Evolutionary conservation across 2,329 filamentous ascomycete species (phyloP).

Genomic region (Xylaria sp.): DNA sequence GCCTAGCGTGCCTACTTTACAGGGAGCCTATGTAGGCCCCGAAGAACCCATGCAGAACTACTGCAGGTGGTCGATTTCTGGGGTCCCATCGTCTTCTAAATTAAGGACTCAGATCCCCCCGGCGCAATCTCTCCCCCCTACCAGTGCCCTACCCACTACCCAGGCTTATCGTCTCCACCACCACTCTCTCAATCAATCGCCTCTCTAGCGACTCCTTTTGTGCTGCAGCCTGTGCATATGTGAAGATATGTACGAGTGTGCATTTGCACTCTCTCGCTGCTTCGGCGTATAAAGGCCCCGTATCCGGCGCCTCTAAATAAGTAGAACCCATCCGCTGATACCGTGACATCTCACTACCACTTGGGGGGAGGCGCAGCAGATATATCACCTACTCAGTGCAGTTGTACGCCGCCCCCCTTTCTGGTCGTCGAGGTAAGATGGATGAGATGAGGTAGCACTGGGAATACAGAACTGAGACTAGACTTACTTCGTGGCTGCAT

Average conservation of each 20-base stretch:
- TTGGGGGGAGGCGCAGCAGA: conserved; percentile 5
- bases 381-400: conserved; percentile 2
- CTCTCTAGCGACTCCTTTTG: neutral
- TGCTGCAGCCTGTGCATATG: neutral
- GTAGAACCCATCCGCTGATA: neutral
- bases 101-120: conserved; percentile 34
- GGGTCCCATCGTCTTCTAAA: conserved; percentile 37
- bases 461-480: conserved; percentile 11
- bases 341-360: conserved; percentile 6
- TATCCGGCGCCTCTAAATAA: neutral
- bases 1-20: neutral
- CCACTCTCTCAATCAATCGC: neutral
- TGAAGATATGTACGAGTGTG: neutral
- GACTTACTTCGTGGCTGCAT: conserved; percentile 46
- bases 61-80: conserved; percentile 34
- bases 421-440: neutral
- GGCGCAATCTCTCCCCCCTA: conserved; percentile 7
- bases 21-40: neutral
- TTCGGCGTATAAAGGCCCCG: neutral
- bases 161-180: neutral
- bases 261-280: neutral
- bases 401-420: conserved; percentile 16
- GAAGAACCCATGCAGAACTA: conserved; percentile 30
- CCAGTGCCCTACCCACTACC: neutral
- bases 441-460: neutral